These are phyloP conservation scores for Apiospora kogelbergensis DNA, from an alignment of 2,329 filamentous ascomycete genomes.

Conservation along the genomic window DNA sequence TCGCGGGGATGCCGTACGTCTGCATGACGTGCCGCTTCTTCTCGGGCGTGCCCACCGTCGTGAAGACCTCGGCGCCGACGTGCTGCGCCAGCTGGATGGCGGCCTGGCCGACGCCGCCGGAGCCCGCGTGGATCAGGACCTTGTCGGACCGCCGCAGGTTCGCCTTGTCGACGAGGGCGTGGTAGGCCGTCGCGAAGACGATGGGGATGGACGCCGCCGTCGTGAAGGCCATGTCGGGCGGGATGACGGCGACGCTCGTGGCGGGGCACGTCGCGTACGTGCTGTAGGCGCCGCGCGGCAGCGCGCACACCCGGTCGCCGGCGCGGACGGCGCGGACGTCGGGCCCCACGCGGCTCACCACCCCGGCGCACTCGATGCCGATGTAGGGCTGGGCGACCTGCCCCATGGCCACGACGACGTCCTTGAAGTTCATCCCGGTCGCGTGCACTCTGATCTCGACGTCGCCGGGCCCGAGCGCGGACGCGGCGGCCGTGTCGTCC, in stretches of 20 bases:
- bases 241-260: not conserved
- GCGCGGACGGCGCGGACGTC: constrained; percentile 28
- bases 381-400: constrained; percentile 28
- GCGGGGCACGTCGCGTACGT: not conserved
- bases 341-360: constrained; percentile 32
- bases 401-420: constrained; percentile 36
- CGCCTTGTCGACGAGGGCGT: constrained; percentile 22
- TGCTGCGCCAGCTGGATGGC: constrained; percentile 11
- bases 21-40: constrained; percentile 26
- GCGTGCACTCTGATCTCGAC: constrained; percentile 39
- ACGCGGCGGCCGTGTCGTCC: not conserved
- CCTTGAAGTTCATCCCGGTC: constrained; percentile 34
- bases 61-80: constrained; percentile 22
- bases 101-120: constrained; percentile 15
- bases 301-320: constrained; percentile 13
- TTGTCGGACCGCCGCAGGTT: constrained; percentile 18
- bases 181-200: constrained; percentile 21
- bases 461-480: constrained; percentile 28
- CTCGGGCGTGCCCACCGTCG: constrained; percentile 24
- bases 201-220: not conserved
- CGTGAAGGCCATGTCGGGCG: not conserved
- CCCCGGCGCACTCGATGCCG: constrained; percentile 41
- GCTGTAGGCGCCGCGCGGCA: not conserved
- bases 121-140: constrained; percentile 23
- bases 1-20: constrained; percentile 22